Conservation (phyloP, 495 filamentous ascomycete species). For the Zalerion maritima region DNA sequence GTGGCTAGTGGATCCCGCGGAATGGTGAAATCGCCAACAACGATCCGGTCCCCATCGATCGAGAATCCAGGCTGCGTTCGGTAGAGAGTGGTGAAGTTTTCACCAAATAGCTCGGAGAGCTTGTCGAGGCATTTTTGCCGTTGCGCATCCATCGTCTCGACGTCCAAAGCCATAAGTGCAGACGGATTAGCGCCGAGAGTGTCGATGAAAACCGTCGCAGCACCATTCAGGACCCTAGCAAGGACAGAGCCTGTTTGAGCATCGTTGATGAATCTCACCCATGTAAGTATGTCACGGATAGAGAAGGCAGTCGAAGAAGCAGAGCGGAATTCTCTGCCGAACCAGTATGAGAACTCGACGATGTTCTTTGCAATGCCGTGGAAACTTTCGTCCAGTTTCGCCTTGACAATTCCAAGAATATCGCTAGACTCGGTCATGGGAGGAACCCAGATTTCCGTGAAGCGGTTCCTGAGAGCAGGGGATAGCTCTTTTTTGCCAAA, state of each 20-base stretch:
- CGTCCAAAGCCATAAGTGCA: slow-evolving; percentile 55
- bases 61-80: slow-evolving; percentile 29
- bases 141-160: slow-evolving; percentile 42
- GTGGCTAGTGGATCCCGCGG: slow-evolving; percentile 29
- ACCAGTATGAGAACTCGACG: slow-evolving; percentile 85
- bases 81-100: slow-evolving; percentile 51
- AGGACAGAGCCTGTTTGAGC: too few species aligned
- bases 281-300: slow-evolving; percentile 76
- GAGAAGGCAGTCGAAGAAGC: slow-evolving; percentile 62
- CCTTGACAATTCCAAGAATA: slow-evolving; percentile 68
- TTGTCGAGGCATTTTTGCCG: slow-evolving; percentile 57
- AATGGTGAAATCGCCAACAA: slow-evolving; percentile 62
- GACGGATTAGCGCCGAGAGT: slow-evolving; percentile 88
- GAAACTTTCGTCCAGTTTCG: slow-evolving; percentile 44
- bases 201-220: slow-evolving; percentile 91
- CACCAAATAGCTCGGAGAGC: slow-evolving; percentile 48
- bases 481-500: slow-evolving; percentile 97
- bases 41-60: slow-evolving; percentile 33
- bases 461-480: slow-evolving; percentile 85
- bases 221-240: slow-evolving; percentile 62
- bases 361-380: slow-evolving; percentile 45
- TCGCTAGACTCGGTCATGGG: slow-evolving; percentile 68
- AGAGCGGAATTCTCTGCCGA: slow-evolving; percentile 60
- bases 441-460: slow-evolving; percentile 98
- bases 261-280: slow-evolving; percentile 84